Conservation (phyloP, 345 rosid genomes). For the thale cress (Arabidopsis thaliana) region TAIR10.1 NC_003074.8:2355001-2355500, state of each 20-base stretch:
- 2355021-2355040: constrained; percentile 61
- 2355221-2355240: background rate
- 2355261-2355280: constrained; percentile 5
- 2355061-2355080: constrained; percentile 53
- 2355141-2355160: constrained; percentile 93
- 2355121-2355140: constrained; percentile 88
- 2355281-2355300: constrained; percentile 24
- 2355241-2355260: background rate
- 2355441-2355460: background rate
- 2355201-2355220: constrained; percentile 15
- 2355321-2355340: constrained; percentile 10
- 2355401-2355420: background rate
- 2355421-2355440: background rate
- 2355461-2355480: constrained; percentile 1
- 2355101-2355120: constrained; percentile 80
- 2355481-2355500: background rate
- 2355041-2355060: constrained; percentile 59
- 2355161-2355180: constrained; percentile 87
- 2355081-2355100: constrained; percentile 50
- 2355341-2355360: background rate
- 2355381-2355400: background rate
- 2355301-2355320: constrained; percentile 13
- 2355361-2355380: background rate
- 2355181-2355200: background rate
- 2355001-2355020: constrained; percentile 72